A percentile compares a stretch with the other conserved stretches of the same genome.
These are phyloP conservation scores for Taiwanofungus camphoratus DNA, from an alignment of 1,284 basidiomycete genomes.

Conservation along the genomic window DNA sequence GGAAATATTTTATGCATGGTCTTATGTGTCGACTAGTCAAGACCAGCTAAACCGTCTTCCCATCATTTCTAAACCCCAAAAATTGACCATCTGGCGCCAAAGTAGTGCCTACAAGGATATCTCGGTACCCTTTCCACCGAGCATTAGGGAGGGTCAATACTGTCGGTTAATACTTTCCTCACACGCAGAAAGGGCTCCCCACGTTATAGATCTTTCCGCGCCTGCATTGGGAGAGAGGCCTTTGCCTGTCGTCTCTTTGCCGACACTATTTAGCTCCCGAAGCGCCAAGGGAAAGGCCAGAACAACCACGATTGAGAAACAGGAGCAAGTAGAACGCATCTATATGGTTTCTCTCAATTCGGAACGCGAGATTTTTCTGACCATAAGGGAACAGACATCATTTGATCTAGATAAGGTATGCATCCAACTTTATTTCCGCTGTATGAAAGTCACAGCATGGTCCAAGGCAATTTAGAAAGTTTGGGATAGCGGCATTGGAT, in stretches of 20 bases:
- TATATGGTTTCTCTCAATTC: conserved; percentile 36
- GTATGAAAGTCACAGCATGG: conserved; percentile 4
- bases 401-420: conserved; percentile 86
- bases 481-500: conserved; percentile 85
- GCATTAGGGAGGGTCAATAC: conserved; percentile 42
- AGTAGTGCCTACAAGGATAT: conserved; percentile 70
- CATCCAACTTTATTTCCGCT: not conserved
- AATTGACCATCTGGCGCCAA: conserved; percentile 66
- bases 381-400: conserved; percentile 72
- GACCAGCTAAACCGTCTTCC: conserved; percentile 11
- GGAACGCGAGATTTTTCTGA: conserved; percentile 31
- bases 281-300: conserved; percentile 1
- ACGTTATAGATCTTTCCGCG: conserved; percentile 24
- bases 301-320: conserved; percentile 40
- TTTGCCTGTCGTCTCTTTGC: conserved; percentile 62
- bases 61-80: conserved; percentile 38
- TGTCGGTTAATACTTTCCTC: conserved; percentile 63
- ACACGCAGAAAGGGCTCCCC: conserved; percentile 22
- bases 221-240: conserved; percentile 34
- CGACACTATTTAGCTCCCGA: conserved; percentile 44
- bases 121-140: conserved; percentile 53
- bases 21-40: conserved; percentile 2
- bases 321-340: conserved; percentile 63
- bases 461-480: conserved; percentile 62
- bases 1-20: conserved; percentile 41